A percentile compares a stretch with the other conserved stretches of the same genome.
These are phyloP conservation scores for Poa annua DNA, from an alignment of 176 grass and related monocot species.

Conservation along the genomic window DNA sequence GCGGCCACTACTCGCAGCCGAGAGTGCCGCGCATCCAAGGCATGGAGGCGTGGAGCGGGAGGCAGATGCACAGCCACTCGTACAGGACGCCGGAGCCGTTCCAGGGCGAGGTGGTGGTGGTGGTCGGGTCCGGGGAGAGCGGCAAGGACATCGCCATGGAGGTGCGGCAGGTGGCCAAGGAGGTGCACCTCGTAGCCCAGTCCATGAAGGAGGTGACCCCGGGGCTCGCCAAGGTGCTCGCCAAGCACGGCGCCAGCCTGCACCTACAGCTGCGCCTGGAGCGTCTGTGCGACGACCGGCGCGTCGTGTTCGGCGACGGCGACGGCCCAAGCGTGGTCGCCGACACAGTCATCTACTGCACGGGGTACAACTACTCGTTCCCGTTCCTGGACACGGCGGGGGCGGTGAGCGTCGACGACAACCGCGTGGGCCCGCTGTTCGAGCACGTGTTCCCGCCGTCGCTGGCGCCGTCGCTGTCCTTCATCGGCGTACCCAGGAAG, in stretches of 20 bases:
- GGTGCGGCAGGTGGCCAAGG: no score
- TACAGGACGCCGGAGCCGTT: no score
- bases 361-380: neutral
- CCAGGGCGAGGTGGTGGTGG: no score
- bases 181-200: no score
- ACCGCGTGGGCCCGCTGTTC: neutral
- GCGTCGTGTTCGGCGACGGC: slow-evolving; percentile 8
- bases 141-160: no score
- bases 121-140: no score
- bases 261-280: neutral
- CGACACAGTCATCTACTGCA: slow-evolving; percentile 15
- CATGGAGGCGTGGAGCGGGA: no score
- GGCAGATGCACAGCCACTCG: no score
- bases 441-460: slow-evolving; percentile 6
- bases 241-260: neutral
- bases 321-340: neutral
- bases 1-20: no score
- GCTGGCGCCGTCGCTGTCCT: slow-evolving; percentile 10
- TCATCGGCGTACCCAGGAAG: neutral
- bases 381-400: slow-evolving; percentile 4
- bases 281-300: neutral
- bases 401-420: slow-evolving; percentile 1
- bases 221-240: no score
- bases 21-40: no score
- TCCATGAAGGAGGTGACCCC: no score